Evolutionary conservation across 331 rosid species (phyloP).

Genomic region (Quercus tomentella): DNA sequence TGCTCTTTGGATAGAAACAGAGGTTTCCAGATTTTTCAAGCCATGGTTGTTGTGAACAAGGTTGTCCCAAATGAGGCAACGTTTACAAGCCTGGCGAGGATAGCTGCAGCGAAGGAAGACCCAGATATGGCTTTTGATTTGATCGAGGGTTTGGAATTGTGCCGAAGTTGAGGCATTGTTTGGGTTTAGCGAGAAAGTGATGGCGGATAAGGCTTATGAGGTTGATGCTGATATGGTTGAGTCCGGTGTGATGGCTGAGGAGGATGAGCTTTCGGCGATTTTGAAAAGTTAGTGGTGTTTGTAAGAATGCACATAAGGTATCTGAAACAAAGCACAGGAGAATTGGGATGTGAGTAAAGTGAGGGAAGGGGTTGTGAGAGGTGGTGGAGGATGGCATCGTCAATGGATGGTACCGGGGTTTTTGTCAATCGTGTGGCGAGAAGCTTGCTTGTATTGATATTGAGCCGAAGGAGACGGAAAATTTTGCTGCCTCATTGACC

Average conservation of each 20-base stretch:
- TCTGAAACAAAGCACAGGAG: slow-evolving; percentile 72
- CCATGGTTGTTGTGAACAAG: slow-evolving; percentile 48
- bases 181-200: slow-evolving; percentile 69
- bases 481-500: slow-evolving; percentile 62
- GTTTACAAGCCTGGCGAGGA: slow-evolving; percentile 77
- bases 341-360: slow-evolving; percentile 57
- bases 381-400: slow-evolving; percentile 99
- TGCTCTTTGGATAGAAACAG: slow-evolving; percentile 14
- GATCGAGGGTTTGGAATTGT: slow-evolving; percentile 38
- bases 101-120: slow-evolving; percentile 64
- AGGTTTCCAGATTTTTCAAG: slow-evolving; percentile 74
- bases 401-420: slow-evolving; percentile 54
- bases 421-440: slow-evolving; percentile 59
- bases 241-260: slow-evolving; percentile 53
- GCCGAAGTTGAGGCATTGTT: slow-evolving; percentile 72
- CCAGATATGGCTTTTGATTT: slow-evolving; percentile 83
- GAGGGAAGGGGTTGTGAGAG: slow-evolving; percentile 46
- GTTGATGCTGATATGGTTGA: slow-evolving; percentile 75
- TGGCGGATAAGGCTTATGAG: slow-evolving; percentile 57
- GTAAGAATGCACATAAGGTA: slow-evolving; percentile 49
- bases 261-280: slow-evolving; percentile 70
- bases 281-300: slow-evolving; percentile 46
- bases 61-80: slow-evolving; percentile 75
- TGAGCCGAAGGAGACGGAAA: slow-evolving; percentile 73
- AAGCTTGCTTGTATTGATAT: slow-evolving; percentile 87